Base-by-base conservation (phyloP, 257 asterid species). In the Nicotiana sylvestris region DNA sequence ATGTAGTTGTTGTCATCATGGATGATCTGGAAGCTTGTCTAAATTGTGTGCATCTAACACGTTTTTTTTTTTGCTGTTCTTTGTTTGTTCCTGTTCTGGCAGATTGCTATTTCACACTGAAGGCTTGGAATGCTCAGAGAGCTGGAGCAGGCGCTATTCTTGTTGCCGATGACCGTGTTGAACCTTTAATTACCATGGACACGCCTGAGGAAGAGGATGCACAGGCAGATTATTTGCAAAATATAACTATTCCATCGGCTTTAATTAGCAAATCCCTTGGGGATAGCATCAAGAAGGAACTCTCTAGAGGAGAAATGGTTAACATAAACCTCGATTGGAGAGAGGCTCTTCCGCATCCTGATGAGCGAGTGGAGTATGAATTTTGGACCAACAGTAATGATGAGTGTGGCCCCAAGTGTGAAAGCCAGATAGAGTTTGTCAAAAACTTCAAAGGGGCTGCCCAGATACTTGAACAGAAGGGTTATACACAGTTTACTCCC, bases 301-400 rank as follows among this genome's bases (percentile, higher is more conserved):
- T 91, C 49, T 81, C 95, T 1, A 89, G 86, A 49, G 96, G 94
- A 35, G 92, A 90, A 76, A 90, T 93, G 95, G 97, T 95, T 49
- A 90, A 51, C 87, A 82, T 95, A 82, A 90, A 89, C 85, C 97
- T 95, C 84, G 98, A 95, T 85, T 95, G 98, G 98, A 90, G 91
- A 83, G 98, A 95, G 88, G 90, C 98, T 84, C 98, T 95, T 82
- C 98, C 98, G 0, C 98, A 95, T 87, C 98, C 98, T 10, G 98
- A 95, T 81, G 98, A 95, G 80, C 90, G 98, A 81, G 98, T 95
- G 64, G 98, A 95, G 85, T 95, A 92, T 0, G 98, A 95, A 88
- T 90, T 95, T 76, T 95, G 98, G 98, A 93, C 98, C 1, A 95
- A 95, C 82, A 93, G 97, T 79, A 95, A 95, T 43, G 98, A 93